A percentile compares a stretch with the other conserved stretches of the same genome.
These are phyloP conservation scores for Amborella trichopoda DNA, from an alignment of 164 flowering plant species.

Conservation along the genomic window DNA sequence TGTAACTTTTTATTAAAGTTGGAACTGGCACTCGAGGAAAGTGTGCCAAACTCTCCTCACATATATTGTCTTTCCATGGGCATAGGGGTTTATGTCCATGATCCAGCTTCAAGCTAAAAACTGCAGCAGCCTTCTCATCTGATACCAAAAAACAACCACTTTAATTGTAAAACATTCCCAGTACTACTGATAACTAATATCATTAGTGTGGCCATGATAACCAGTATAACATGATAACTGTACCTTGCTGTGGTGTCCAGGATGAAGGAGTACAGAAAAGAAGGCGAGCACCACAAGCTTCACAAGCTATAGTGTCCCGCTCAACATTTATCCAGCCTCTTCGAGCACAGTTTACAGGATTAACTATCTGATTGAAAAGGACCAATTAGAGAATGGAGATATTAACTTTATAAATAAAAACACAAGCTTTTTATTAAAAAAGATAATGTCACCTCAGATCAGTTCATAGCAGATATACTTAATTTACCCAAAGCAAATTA, in stretches of 20 bases:
- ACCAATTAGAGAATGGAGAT: no score
- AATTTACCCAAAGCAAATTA: no score
- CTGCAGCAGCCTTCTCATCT: conserved; percentile 93
- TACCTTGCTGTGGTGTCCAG: conserved; percentile 81
- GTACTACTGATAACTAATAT: no score
- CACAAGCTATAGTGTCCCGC: conserved; percentile 75
- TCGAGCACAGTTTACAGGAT: conserved; percentile 86
- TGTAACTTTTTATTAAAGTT: conserved; percentile 52
- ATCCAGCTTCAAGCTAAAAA: conserved; percentile 89
- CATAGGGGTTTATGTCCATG: conserved; percentile 77
- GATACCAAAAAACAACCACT: conserved; percentile 11
- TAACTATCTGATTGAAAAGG: conserved; percentile 77
- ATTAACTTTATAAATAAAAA: no score
- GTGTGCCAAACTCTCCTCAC: conserved; percentile 65
- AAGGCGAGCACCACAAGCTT: conserved; percentile 82
- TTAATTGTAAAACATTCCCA: no score
- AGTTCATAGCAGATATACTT: no score
- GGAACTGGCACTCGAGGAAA: conserved; percentile 59
- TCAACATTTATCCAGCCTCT: conserved; percentile 97
- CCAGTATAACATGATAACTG: no score
- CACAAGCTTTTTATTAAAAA: no score
- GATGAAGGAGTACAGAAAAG: conserved; percentile 80
- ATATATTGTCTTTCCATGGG: conserved; percentile 84
- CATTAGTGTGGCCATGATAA: neutral
- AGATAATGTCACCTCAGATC: no score